Conservation (phyloP, 1,284 basidiomycete species). For the Hortiboletus rubellus region DNA sequence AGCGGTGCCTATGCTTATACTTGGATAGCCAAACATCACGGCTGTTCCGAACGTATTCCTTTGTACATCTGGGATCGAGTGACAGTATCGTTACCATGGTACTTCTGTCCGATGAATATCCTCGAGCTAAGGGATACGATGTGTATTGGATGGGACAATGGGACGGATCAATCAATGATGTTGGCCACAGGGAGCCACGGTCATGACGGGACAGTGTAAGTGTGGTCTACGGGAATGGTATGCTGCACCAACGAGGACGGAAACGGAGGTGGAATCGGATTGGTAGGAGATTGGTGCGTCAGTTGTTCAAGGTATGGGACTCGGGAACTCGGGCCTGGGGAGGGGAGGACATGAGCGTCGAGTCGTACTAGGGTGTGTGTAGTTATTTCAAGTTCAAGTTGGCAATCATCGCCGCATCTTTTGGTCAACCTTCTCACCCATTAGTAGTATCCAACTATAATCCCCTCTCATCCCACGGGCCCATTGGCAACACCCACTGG, state of each 20-base stretch:
- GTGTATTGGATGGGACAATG: slow-evolving; percentile 75
- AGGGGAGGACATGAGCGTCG: no score
- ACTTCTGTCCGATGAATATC: slow-evolving; percentile 52
- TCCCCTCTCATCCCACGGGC: no score
- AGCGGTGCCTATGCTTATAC: background rate
- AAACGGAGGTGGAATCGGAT: slow-evolving; percentile 25
- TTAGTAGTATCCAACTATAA: no score
- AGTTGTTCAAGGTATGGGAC: no score
- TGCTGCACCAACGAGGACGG: slow-evolving; percentile 1
- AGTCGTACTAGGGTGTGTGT: no score
- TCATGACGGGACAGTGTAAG: slow-evolving; percentile 69
- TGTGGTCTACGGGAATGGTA: slow-evolving; percentile 53
- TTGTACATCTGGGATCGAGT: slow-evolving; percentile 82
- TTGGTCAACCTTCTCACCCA: no score
- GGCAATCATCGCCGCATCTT: no score
- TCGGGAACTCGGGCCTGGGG: no score
- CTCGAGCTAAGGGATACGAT: slow-evolving; percentile 60
- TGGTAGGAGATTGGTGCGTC: no score
- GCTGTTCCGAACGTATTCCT: slow-evolving; percentile 68
- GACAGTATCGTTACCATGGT: slow-evolving; percentile 64
- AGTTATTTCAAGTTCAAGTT: no score
- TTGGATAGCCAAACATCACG: slow-evolving; percentile 63
- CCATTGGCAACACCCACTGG: no score
- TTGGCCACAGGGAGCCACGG: slow-evolving; percentile 76
- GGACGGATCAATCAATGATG: slow-evolving; percentile 66